Evolutionary conservation across 176 grass and related monocot genomes (phyloP).

Genomic region (Musa acuminata): DNA sequence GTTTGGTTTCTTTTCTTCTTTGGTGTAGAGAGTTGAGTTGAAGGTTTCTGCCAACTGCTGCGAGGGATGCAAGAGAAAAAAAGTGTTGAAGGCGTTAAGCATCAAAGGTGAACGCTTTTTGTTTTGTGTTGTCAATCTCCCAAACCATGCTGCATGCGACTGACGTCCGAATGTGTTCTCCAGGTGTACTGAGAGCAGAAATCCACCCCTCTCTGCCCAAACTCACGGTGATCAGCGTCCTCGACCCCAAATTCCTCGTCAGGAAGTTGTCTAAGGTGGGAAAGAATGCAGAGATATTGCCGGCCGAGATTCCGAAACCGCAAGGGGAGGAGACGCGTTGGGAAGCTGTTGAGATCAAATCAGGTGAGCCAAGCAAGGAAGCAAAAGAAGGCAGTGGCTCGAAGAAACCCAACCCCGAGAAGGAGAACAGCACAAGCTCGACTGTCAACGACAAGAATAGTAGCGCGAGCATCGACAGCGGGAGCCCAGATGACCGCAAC

Average conservation of each 20-base stretch:
- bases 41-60: conserved; percentile 89
- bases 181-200: conserved; percentile 70
- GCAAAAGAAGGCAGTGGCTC: too few relatives aligned
- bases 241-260: conserved; percentile 47
- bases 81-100: conserved; percentile 78
- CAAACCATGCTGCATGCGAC: too few relatives aligned
- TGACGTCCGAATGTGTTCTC: not conserved
- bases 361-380: not conserved
- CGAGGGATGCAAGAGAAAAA: conserved; percentile 84
- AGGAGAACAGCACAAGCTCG: too few relatives aligned
- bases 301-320: conserved; percentile 20
- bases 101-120: conserved; percentile 41
- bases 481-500: too few relatives aligned
- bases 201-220: conserved; percentile 58
- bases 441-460: too few relatives aligned
- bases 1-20: not conserved
- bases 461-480: too few relatives aligned
- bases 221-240: conserved; percentile 56
- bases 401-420: too few relatives aligned
- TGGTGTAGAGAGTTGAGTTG: conserved; percentile 67
- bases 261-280: conserved; percentile 58
- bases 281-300: conserved; percentile 43
- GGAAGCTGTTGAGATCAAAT: too few relatives aligned
- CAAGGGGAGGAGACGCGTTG: not conserved
- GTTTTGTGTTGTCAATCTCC: not conserved